phyloP scores from a whole-genome alignment of 2,329 filamentous ascomycete species.

The Talaromyces pinophilus region DNA sequence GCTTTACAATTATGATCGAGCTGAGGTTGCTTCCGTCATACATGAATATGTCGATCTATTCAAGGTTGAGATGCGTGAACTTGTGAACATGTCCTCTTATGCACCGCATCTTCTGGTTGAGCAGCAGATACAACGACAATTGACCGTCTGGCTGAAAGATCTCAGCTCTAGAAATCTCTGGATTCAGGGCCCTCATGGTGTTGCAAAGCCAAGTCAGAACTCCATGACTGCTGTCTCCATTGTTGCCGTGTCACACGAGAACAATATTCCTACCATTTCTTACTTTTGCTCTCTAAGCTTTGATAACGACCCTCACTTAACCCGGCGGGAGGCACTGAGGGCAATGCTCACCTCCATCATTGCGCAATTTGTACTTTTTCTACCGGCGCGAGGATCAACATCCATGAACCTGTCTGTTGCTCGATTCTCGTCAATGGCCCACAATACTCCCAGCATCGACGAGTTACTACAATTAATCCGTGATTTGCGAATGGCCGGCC shows the following conservation, averaged over 20 bases:
- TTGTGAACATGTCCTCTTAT: neutral
- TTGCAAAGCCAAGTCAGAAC: conserved; percentile 8
- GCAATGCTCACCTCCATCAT: conserved; percentile 5
- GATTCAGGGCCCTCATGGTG: conserved; percentile 10
- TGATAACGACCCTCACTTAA: neutral
- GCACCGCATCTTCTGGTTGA: neutral
- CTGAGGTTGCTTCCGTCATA: neutral
- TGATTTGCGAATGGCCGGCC: neutral
- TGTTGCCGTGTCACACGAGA: conserved; percentile 11
- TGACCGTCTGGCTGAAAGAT: neutral
- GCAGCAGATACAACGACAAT: neutral
- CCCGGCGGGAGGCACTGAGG: neutral
- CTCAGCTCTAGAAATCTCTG: neutral
- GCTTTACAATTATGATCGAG: neutral
- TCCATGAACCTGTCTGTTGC: neutral
- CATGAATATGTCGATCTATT: neutral
- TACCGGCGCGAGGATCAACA: neutral
- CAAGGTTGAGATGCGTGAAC: neutral
- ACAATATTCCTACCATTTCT: neutral
- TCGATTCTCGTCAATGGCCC: neutral
- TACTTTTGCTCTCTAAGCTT: conserved; percentile 1
- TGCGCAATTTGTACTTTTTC: neutral
- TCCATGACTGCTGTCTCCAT: conserved; percentile 3
- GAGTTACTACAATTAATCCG: neutral
- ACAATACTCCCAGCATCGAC: neutral